Conservation (phyloP, 345 rosid species). For the Draba incana region DNA sequence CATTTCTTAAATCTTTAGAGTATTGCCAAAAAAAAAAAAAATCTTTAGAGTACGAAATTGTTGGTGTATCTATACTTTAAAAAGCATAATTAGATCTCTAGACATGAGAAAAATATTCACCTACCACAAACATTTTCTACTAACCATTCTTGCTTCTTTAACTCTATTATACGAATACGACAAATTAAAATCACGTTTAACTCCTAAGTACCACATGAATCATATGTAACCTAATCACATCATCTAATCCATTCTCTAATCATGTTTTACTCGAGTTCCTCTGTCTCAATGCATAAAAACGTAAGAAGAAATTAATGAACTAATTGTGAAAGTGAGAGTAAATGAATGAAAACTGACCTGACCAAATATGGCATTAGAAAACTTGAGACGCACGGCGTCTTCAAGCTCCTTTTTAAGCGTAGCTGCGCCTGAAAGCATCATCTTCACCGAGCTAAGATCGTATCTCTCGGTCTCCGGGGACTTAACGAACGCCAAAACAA, state of each 20-base stretch:
- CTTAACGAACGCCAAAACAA: constrained; percentile 69
- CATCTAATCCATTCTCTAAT: too few relatives aligned
- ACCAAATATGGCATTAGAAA: constrained; percentile 78
- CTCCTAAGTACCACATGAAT: constrained; percentile 8
- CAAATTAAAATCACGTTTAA: not conserved
- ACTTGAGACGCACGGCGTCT: constrained; percentile 67
- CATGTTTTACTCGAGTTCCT: not conserved
- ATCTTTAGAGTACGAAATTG: not conserved
- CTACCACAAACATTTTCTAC: constrained; percentile 15
- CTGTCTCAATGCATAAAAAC: not conserved
- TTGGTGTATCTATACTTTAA: not conserved
- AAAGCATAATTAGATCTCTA: too few relatives aligned
- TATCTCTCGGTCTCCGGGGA: constrained; percentile 55
- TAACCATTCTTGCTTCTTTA: not conserved
- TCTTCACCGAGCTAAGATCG: constrained; percentile 70
- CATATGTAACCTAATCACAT: too few relatives aligned
- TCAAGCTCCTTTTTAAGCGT: constrained; percentile 89
- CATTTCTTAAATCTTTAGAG: constrained; percentile 5
- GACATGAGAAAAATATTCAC: constrained; percentile 7
- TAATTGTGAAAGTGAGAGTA: not conserved
- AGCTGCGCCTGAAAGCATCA: constrained; percentile 75
- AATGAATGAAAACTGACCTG: constrained; percentile 57
- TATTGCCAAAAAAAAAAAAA: too few relatives aligned
- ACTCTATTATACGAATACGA: not conserved
- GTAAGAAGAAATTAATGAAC: not conserved